Base-by-base conservation (phyloP, 257 asterid species). In the Buddleja alternifolia region DNA sequence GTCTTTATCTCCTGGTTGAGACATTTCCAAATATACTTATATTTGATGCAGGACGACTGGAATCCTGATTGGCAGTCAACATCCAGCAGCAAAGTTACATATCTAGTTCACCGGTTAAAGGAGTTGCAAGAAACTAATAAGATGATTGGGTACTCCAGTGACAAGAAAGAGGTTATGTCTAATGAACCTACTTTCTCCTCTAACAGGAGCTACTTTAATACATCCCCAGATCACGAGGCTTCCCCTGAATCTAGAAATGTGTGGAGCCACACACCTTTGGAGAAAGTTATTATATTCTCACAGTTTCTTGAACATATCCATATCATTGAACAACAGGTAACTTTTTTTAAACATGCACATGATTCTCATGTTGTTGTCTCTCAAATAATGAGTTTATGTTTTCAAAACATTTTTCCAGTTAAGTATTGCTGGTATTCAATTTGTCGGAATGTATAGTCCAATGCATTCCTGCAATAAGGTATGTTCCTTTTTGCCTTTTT, bases 61-160 rank as follows among this genome's bases (percentile, higher is more conserved):
- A 86, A 93, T 86, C 99, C 97, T 73, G 97, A 93, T 78, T 93
- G 99, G 99, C 92, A 88, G 78, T 93, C 91, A 56, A 93, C 99
- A 64, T 88, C 97, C 37, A 93, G 99, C 92, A 93, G 95, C 83
- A 93, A 92, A 83, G 97, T 88, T 54, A 69, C 88, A 47, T 90
- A 90, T 80, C 87, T 92, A 57, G 86, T 94, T 75, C 67, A 71
- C 57, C 80, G 66, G 68, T 82, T 94, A 52, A 86, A 80, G 75
- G 75, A 83, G 58, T 69, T 94, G 67, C 88, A 78, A 77, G 86
- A 91, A 83, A 66, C 80, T 40, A 89, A 87, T 84, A 62, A 71
- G 80, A 78, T 57, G 73, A 69, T 66, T 70, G 77, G 51, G 42
- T 73, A 14, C 71, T 77, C 74, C 40, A 37, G 52, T 32, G 83